Conservation (phyloP, 345 rosid species). For the Eucalyptus coolabah region DNA sequence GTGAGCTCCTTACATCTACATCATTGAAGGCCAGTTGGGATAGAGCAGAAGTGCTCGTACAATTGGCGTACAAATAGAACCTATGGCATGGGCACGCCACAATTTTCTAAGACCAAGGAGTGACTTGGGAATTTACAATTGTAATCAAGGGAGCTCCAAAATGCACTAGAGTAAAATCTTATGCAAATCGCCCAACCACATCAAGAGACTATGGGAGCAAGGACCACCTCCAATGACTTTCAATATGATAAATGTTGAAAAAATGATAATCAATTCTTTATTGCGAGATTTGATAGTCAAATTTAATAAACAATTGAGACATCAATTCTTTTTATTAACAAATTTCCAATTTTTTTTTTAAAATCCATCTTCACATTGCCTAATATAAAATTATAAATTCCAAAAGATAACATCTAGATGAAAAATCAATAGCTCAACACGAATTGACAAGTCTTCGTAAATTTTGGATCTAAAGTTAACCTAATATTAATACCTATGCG, state of each 20-base stretch:
- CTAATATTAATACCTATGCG: neutral
- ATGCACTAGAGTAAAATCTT: neutral
- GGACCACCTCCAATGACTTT: neutral
- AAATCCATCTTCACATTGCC: neutral
- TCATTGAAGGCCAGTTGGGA: neutral
- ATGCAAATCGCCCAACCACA: neutral
- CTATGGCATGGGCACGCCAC: rapidly evolving
- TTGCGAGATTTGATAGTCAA: neutral
- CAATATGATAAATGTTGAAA: neutral
- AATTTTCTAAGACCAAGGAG: neutral
- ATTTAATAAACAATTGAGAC: neutral
- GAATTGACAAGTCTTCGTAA: neutral
- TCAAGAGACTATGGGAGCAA: neutral
- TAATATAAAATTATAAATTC: neutral
- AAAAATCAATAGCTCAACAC: neutral
- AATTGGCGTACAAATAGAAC: rapidly evolving
- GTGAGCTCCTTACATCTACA: neutral
- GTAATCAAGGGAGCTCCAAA: neutral
- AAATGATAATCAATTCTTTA: neutral
- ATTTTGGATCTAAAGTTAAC: neutral
- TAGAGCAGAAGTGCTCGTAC: neutral
- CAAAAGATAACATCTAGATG: neutral
- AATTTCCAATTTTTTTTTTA: neutral
- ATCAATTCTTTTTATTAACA: neutral
- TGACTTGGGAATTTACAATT: neutral